These are phyloP conservation scores for Fistulinella prunicolor DNA, from an alignment of 768 basidiomycete species.

Conservation along the genomic window DNA sequence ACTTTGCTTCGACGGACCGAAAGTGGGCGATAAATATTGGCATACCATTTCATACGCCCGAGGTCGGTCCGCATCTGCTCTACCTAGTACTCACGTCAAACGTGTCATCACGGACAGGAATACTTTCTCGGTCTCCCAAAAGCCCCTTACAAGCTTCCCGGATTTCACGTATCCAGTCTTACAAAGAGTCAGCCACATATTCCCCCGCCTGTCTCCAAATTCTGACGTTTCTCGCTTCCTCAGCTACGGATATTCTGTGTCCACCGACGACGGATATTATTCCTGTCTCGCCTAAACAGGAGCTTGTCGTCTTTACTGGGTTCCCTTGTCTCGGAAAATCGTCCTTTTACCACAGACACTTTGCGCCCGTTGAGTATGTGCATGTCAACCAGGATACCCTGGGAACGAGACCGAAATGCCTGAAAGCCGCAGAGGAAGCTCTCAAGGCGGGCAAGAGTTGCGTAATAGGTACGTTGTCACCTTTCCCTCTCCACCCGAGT, in stretches of 20 bases:
- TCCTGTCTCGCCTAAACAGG: slow-evolving; percentile 20
- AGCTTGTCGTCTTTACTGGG: slow-evolving; percentile 63
- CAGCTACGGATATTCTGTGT: slow-evolving; percentile 39
- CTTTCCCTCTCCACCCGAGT: background rate
- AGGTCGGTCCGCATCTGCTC: slow-evolving; percentile 43
- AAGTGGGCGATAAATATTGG: slow-evolving; percentile 82
- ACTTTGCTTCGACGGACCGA: slow-evolving; percentile 80
- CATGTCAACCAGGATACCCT: slow-evolving; percentile 89
- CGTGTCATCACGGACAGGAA: slow-evolving; percentile 47
- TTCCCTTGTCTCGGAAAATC: slow-evolving; percentile 76
- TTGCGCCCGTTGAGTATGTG: slow-evolving; percentile 62
- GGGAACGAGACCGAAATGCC: slow-evolving; percentile 69
- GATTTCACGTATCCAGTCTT: slow-evolving; percentile 61
- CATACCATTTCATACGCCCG: slow-evolving; percentile 78
- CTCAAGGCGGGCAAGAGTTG: slow-evolving; percentile 59
- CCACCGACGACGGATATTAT: slow-evolving; percentile 20
- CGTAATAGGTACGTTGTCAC: slow-evolving; percentile 62
- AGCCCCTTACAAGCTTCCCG: slow-evolving; percentile 50
- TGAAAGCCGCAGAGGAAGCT: slow-evolving; percentile 57
- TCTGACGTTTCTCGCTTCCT: background rate
- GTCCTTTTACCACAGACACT: slow-evolving; percentile 70
- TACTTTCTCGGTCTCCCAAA: slow-evolving; percentile 62
- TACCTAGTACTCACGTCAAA: background rate
- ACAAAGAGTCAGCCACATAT: slow-evolving; percentile 25
- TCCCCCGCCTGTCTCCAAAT: background rate